Evolutionary conservation across 768 basidiomycete genomes (phyloP), one percentile per base, ranked within the genome.

Genomic region (Pisolithus microcarpus): DNA sequence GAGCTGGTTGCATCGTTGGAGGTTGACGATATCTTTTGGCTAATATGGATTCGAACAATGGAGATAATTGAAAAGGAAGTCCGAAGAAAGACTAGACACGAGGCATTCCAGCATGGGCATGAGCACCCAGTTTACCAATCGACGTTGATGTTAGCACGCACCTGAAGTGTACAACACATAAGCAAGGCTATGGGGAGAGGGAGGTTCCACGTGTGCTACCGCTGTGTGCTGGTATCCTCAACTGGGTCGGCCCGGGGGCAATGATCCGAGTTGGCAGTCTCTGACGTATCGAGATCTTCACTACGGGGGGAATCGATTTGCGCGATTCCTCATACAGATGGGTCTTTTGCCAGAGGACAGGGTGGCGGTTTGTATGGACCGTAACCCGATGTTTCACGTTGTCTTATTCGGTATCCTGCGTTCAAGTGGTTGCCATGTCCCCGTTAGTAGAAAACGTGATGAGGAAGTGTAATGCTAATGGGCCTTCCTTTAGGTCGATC

Each of bases 371-470:
- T 78, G 75, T 51, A 68, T 74, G 63, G 61, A 67, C 48, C 71
- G 77, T 18, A 64, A 74, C 47, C 55, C 71, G 15, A 48, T 60
- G 43, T 78, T 75, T 53, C 74, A 78, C 48, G 55, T 70, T 19
- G 65, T 69, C 2, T 61, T 76, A 52, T 65, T 75, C 48, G 77
- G 70, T 7, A 67, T 76, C 28, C 63, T 76, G 54, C 73, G 71
- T 34, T 72, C 76, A 19, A 76, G 77, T 38, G 76, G 69, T 37
- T 76, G 77, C 46, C 78, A 78, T 58, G 77, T 78, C 45, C 75
- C 77, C 10, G 77, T 77, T 6, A 42, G 58, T 54, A 16, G 18
- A 19, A 16, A 6, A 53, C 39, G 70, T 60, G 19, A 21, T n/a
- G 16, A 10, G 11, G 18, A 16, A 52, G 44, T 44, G 36, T 18